Base-by-base conservation (phyloP, 2,329 filamentous ascomycete genomes). In the Aspergillus felis region DNA sequence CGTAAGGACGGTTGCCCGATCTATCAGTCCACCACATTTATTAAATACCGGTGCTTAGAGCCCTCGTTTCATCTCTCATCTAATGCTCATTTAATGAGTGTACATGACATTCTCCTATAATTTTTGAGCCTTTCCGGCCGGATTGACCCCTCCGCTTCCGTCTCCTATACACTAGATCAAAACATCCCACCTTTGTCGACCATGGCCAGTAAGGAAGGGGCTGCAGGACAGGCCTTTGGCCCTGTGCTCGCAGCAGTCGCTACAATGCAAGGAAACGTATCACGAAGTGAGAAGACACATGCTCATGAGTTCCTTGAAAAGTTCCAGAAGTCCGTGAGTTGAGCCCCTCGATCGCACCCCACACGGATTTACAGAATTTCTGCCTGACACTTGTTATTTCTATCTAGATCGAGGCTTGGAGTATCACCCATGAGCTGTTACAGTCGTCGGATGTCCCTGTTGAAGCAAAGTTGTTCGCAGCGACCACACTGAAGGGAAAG, bases 401-500 rank as follows among this genome's bases (percentile, higher is more conserved):
- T 52, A 57, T 55, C 14, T 72, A 96, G 91, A 83, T 90, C 71
- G 90, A 91, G 73, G 94, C 94, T 66, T 99, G 94, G 94, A 88
- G 87, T 48, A 88, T 89, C 50, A 92, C 92, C 61, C 88, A 97
- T 73, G 85, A 87, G 54, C 90, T 99, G 61, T 80, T 99, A 61
- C 91, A 96, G 74, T 90, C 91, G 17, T 70, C 79, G 51, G 83
- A 88, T 62, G 85, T 89, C 55, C 88, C 92, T 61, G 83, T 89
- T 52, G 92, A 96, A 74, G 90, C 91, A 27, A 94, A 94, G 74
- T 81, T 99, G 59, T 99, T 99, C 76, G 94, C 94, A 50, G 94
- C 94, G 58, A 97, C 93, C 50, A 99, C 94, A 53, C 81, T 99
- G 70, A 96, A 96, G 80, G 94, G 94, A 82, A 99, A 99, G 88